Conservation (phyloP, 73 alveolate species). For the Tetrahymena malaccensis region DNA sequence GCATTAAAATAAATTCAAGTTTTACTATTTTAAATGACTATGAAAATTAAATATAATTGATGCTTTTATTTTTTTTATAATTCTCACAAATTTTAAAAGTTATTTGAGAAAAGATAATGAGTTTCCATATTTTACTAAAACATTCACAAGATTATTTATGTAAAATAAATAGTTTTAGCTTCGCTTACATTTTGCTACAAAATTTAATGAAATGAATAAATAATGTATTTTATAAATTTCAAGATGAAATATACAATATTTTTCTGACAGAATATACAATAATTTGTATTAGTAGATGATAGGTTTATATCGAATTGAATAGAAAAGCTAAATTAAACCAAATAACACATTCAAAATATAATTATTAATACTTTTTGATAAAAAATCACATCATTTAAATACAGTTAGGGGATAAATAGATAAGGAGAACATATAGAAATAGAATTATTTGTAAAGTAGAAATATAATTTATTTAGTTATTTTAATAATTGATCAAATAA, state of each 20-base stretch:
- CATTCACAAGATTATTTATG: too few relatives aligned
- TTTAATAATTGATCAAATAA: background rate
- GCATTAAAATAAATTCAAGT: too few relatives aligned
- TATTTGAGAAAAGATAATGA: too few relatives aligned
- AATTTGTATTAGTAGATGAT: background rate
- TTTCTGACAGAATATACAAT: background rate
- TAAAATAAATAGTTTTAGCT: background rate
- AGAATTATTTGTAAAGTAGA: too few relatives aligned
- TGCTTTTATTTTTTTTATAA: too few relatives aligned
- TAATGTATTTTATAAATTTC: background rate
- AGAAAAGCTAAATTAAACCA: background rate
- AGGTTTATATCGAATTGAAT: background rate
- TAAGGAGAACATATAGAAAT: background rate
- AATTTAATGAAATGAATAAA: too few relatives aligned
- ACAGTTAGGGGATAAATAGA: background rate
- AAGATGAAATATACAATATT: background rate
- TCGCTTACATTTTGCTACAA: background rate
- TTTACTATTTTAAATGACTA: too few relatives aligned
- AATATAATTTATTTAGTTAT: too few relatives aligned
- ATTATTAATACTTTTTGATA: background rate
- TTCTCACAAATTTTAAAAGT: too few relatives aligned
- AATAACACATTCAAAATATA: background rate
- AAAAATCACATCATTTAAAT: background rate
- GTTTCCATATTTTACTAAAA: too few relatives aligned
- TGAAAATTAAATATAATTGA: too few relatives aligned